Percentiles rank a stretch among this genome's conserved stretches.
Evolutionary conservation across 2,329 filamentous ascomycete genomes (phyloP).

Genomic region (Arthrobotrys megalospora): DNA sequence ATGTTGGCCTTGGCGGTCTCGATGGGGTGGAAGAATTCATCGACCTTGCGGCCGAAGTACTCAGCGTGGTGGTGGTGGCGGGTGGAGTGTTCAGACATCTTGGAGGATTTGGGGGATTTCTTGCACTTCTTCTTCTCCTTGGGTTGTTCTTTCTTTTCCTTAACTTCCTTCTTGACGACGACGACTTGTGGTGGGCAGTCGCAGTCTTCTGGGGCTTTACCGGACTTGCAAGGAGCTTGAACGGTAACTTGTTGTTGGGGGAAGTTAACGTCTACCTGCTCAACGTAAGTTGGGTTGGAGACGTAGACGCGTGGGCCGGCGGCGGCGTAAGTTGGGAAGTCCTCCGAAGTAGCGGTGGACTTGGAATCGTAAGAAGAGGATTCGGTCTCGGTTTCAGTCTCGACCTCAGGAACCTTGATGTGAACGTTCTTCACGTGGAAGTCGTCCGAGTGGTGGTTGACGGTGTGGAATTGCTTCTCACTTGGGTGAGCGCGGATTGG

Average conservation of each 20-base stretch:
- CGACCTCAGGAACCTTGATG: constrained; percentile 57
- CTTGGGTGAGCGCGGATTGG: constrained; percentile 53
- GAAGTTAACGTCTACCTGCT: constrained; percentile 58
- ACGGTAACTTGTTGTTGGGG: constrained; percentile 21
- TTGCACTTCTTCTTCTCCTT: constrained; percentile 40
- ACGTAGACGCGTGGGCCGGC: constrained; percentile 50
- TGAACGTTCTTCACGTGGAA: constrained; percentile 66
- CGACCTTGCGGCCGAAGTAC: constrained; percentile 66
- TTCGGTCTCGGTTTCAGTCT: constrained; percentile 51
- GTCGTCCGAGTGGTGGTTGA: constrained; percentile 60
- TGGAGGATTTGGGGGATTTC: constrained; percentile 41
- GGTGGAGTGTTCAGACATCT: constrained; percentile 41
- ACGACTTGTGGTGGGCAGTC: constrained; percentile 43
- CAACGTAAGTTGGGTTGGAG: constrained; percentile 55
- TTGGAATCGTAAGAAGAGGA: constrained; percentile 52
- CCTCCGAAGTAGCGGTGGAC: constrained; percentile 55
- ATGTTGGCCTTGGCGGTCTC: constrained; percentile 50
- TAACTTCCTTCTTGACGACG: constrained; percentile 43
- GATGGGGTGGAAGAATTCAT: constrained; percentile 59
- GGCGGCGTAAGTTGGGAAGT: constrained; percentile 15
- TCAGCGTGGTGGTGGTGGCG: constrained; percentile 59
- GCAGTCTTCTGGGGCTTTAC: constrained; percentile 53
- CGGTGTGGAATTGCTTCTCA: constrained; percentile 59
- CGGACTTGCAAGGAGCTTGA: constrained; percentile 42
- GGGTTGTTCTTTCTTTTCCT: constrained; percentile 43